Evolutionary conservation across 768 basidiomycete genomes (phyloP).

Genomic region (Saitozyma sp.): DNA sequence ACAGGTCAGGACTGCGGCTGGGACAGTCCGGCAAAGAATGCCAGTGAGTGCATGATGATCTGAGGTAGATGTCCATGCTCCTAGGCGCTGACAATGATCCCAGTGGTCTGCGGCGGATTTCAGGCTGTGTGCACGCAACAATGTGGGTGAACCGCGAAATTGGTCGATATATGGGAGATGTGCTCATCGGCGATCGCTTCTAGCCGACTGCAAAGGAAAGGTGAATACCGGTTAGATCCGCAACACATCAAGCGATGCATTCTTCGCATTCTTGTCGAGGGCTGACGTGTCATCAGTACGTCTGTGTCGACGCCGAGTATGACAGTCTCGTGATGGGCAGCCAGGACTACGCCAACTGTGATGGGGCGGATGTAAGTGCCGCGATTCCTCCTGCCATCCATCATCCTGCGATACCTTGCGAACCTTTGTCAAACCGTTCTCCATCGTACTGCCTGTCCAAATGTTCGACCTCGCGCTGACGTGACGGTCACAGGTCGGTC

Average conservation of each 20-base stretch:
- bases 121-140: constrained; percentile 1
- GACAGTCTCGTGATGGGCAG: constrained; percentile 1
- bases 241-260: no score
- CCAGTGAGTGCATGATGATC: not conserved
- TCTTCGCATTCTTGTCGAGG: no score
- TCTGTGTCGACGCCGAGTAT: constrained; percentile 13
- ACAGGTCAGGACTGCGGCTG: constrained; percentile 5
- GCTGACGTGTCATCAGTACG: constrained; percentile 1
- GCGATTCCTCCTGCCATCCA: not conserved
- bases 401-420: no score
- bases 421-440: no score
- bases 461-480: no score
- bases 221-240: no score
- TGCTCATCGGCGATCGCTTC: no score
- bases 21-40: not conserved
- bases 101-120: constrained; percentile 8
- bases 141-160: not conserved
- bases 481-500: constrained; percentile 4
- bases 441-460: no score
- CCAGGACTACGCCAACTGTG: constrained; percentile 11
- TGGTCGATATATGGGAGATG: no score
- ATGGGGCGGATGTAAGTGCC: constrained; percentile 12
- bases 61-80: not conserved
- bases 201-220: no score
- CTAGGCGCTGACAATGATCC: not conserved